Evolutionary conservation across 2,329 filamentous ascomycete species (phyloP), one percentile per base, ranked within the genome.

Genomic region (Leptographium lundbergii): DNA sequence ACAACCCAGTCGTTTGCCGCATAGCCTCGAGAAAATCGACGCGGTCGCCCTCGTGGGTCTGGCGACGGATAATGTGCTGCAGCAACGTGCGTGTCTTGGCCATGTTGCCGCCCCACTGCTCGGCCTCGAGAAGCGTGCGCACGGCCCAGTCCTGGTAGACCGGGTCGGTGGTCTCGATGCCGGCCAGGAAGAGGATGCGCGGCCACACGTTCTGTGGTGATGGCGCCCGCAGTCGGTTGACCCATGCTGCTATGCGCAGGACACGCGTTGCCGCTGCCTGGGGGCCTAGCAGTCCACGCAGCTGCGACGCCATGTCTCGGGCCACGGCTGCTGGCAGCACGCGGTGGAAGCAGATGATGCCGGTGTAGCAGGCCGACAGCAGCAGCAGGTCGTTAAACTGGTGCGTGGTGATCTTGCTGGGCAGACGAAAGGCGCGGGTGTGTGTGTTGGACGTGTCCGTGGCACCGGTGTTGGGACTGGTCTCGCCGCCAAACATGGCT

Each of bases 81-180:
- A 59, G 47, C 19, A 59, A 36, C 9, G 27, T 10, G 4, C 58
- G 54, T 14, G 58, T 60, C 54, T 60, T 60, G 54, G 54, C 48
- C 48, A 60, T 19, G 54, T 60, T 60, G 25, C 32, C 50, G 39
- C 58, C 58, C 58, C 54, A 57, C 9, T 22, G 47, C 48, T 60
- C 54, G 54, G 58, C 58, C 13, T 57, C 54, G 9, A 50, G 24
- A 7, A 60, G 48, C 36, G 54, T 60, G 32, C 39, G 47, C 19
- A 60, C 48, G 11, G 22, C 54, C 64, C 64, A 65, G 56, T 66
- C 64, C 9, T 63, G 61, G 45, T 63, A 58, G 10, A 64, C 61
- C 36, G 61, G 60, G 53, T 66, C 64, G 11, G 59, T 29, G 25
- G 63, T 61, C 62, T 66, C 63, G 10, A 63, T 61, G 47, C 64